phyloP scores from a whole-genome alignment of 2,329 filamentous ascomycete species.

The Chaetomiaceae sp. region DNA sequence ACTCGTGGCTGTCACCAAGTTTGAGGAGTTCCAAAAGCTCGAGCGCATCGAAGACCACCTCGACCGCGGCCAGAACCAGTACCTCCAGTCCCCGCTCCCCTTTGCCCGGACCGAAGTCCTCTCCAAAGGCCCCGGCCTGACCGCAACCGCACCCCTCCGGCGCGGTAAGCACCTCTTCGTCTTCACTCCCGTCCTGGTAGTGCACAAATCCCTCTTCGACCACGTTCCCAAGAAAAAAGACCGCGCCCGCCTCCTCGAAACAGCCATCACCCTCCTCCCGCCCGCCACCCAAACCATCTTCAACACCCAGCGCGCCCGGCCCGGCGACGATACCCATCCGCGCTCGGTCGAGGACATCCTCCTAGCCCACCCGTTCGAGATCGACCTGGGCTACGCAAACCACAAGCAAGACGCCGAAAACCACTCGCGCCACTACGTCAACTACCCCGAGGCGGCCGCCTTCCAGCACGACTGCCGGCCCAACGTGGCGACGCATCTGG shows the following conservation, averaged over 20 bases:
- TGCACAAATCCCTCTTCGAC: constrained; percentile 23
- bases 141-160: constrained; percentile 22
- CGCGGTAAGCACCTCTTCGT: constrained; percentile 25
- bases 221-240: constrained; percentile 17
- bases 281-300: constrained; percentile 22
- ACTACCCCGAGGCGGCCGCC: constrained; percentile 34
- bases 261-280: constrained; percentile 25
- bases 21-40: constrained; percentile 24
- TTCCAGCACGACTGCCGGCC: constrained; percentile 40
- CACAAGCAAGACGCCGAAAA: constrained; percentile 6
- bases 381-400: constrained; percentile 21
- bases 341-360: constrained; percentile 23
- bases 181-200: constrained; percentile 24
- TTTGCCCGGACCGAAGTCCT: constrained; percentile 16
- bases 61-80: constrained; percentile 21
- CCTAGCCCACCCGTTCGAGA: constrained; percentile 25
- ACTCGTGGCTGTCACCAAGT: constrained; percentile 22
- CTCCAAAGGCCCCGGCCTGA: constrained; percentile 20
- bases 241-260: constrained; percentile 22
- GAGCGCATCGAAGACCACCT: constrained; percentile 22
- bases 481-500: constrained; percentile 35
- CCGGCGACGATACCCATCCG: constrained; percentile 7
- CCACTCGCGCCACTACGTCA: constrained; percentile 23
- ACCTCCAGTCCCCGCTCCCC: constrained; percentile 9
- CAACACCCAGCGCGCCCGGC: constrained; percentile 16